A percentile compares a stretch with the other conserved stretches of the same genome.
These are phyloP conservation scores for Acer campestre DNA, from an alignment of 345 rosid genomes.

Conservation along the genomic window DNA sequence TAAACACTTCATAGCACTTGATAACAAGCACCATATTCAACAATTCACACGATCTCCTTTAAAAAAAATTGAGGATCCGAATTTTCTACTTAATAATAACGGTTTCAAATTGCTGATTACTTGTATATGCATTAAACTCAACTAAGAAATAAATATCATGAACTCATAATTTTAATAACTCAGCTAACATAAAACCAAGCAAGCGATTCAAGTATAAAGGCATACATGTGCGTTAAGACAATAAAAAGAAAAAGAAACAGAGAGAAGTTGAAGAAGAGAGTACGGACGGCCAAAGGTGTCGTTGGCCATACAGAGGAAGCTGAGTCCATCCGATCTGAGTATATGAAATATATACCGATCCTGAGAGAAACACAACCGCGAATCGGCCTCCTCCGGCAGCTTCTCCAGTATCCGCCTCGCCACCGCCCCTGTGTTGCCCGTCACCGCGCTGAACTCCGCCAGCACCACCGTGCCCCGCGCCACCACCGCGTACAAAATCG, in stretches of 20 bases:
- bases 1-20: no score
- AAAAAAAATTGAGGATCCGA: not conserved
- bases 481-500: slow-evolving; percentile 88
- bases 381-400: slow-evolving; percentile 67
- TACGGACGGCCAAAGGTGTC: slow-evolving; percentile 88
- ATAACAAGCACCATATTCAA: no score
- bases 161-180: not conserved
- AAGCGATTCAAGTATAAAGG: not conserved
- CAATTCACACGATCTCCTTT: not conserved
- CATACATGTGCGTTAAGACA: not conserved
- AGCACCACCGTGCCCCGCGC: slow-evolving; percentile 91
- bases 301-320: slow-evolving; percentile 95
- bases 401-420: slow-evolving; percentile 89
- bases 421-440: slow-evolving; percentile 92
- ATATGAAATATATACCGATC: slow-evolving; percentile 93
- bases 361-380: slow-evolving; percentile 90
- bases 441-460: slow-evolving; percentile 96
- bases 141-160: not conserved
- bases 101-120: not conserved
- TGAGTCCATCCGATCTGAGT: slow-evolving; percentile 87
- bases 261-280: not conserved
- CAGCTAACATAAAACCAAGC: not conserved
- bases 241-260: not conserved
- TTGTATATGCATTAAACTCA: not conserved
- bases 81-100: not conserved